These are phyloP conservation scores for Nephelium lappaceum DNA, from an alignment of 345 rosid genomes.

Conservation along the genomic window DNA sequence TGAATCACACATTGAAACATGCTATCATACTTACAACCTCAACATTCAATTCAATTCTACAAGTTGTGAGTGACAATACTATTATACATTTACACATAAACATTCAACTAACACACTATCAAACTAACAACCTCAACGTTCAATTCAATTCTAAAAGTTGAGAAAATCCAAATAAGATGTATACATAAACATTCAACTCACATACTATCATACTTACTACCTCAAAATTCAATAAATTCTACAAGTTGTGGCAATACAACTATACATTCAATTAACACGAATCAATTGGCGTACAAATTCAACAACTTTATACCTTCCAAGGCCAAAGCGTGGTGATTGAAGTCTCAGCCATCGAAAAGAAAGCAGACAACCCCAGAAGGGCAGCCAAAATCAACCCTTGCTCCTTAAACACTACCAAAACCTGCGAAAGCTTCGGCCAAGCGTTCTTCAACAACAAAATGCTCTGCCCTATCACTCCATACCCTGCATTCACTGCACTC, in stretches of 20 bases:
- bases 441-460: slow-evolving; percentile 59
- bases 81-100: not conserved
- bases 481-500: slow-evolving; percentile 64
- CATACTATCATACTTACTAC: not conserved
- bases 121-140: too few relatives aligned
- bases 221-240: not conserved
- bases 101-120: too few relatives aligned
- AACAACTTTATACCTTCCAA: slow-evolving; percentile 67
- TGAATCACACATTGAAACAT: slow-evolving; percentile 25
- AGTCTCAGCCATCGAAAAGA: slow-evolving; percentile 97
- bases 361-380: slow-evolving; percentile 78
- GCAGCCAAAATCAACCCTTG: slow-evolving; percentile 79
- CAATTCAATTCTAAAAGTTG: too few relatives aligned
- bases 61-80: not conserved
- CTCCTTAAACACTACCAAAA: slow-evolving; percentile 71
- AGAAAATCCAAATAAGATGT: too few relatives aligned
- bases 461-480: slow-evolving; percentile 70
- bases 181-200: too few relatives aligned
- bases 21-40: not conserved
- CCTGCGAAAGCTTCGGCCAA: slow-evolving; percentile 73
- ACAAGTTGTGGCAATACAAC: not conserved
- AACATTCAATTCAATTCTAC: not conserved
- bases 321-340: slow-evolving; percentile 94
- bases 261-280: not conserved
- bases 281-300: not conserved